Evolutionary conservation across 2,329 filamentous ascomycete genomes (phyloP).

Genomic region (Coniosporium tulheliwenetii): DNA sequence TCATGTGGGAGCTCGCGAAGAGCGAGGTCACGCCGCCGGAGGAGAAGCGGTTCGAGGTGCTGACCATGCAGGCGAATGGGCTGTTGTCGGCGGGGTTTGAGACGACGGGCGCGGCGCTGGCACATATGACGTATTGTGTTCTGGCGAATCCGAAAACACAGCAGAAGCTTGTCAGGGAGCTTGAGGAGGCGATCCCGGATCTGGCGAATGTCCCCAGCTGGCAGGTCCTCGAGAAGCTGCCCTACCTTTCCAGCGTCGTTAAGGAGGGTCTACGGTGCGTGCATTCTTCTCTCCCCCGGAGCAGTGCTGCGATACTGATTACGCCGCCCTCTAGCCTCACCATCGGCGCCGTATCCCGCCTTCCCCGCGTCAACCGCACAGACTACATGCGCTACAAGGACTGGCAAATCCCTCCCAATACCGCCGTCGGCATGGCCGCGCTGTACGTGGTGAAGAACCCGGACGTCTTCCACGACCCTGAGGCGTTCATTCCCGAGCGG

Average conservation of each 20-base stretch:
- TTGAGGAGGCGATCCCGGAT: slow-evolving; percentile 16
- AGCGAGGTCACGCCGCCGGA: slow-evolving; percentile 5
- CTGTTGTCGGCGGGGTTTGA: slow-evolving; percentile 15
- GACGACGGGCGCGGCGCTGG: slow-evolving; percentile 19
- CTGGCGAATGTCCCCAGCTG: slow-evolving; percentile 10
- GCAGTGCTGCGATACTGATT: too few species aligned
- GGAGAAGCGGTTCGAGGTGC: slow-evolving; percentile 14
- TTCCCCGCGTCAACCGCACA: slow-evolving; percentile 18
- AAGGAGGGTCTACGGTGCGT: slow-evolving; percentile 16
- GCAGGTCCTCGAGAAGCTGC: slow-evolving; percentile 17
- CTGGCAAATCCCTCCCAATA: slow-evolving; percentile 14
- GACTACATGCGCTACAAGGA: slow-evolving; percentile 15
- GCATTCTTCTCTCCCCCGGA: too few species aligned
- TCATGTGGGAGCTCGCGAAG: slow-evolving; percentile 3
- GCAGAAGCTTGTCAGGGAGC: slow-evolving; percentile 10
- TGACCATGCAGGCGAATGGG: slow-evolving; percentile 9
- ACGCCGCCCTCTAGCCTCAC: slow-evolving; percentile 10
- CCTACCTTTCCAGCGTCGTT: slow-evolving; percentile 18
- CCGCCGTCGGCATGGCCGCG: slow-evolving; percentile 17
- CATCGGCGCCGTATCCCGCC: slow-evolving; percentile 16
- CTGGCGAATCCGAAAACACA: slow-evolving; percentile 14
- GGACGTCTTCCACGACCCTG: slow-evolving; percentile 16
- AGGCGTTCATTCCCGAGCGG: slow-evolving; percentile 18
- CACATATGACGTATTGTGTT: slow-evolving; percentile 14
- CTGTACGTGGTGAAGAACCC: slow-evolving; percentile 17